Percentiles rank a stretch among this genome's conserved stretches.
Evolutionary conservation across 179 eudicot species (phyloP).

Genomic region (Drosera spatulata): DNA sequence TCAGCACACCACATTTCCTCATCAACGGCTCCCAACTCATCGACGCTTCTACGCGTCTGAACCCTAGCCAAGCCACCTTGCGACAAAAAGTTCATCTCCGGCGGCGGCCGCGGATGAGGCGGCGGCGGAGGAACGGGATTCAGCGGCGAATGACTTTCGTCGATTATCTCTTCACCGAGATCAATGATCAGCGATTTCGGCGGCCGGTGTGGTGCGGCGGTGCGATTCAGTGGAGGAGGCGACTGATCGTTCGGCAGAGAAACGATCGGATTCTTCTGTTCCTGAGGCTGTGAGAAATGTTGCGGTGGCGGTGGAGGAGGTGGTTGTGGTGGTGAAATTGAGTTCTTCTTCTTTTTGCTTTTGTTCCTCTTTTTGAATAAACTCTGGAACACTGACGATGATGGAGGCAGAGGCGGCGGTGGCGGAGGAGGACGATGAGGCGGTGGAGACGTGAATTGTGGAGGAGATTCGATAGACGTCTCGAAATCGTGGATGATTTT

Average conservation of each 20-base stretch:
- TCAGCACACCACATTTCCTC: slow-evolving; percentile 4
- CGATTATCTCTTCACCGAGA: slow-evolving; percentile 11
- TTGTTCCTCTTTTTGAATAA: slow-evolving; percentile 32
- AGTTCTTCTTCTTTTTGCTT: slow-evolving; percentile 44
- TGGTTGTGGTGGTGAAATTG: slow-evolving; percentile 25
- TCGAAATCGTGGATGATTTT: slow-evolving; percentile 16
- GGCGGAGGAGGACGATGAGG: slow-evolving; percentile 15
- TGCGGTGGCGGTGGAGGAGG: slow-evolving; percentile 21
- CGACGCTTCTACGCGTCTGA: slow-evolving; percentile 29
- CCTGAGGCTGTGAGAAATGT: background rate
- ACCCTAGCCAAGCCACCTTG: slow-evolving; percentile 21
- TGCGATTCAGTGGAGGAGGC: slow-evolving; percentile 4
- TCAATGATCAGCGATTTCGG: background rate
- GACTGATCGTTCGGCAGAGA: slow-evolving; percentile 10
- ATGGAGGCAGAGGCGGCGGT: slow-evolving; percentile 31
- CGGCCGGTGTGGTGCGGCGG: too few relatives aligned
- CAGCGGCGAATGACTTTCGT: slow-evolving; percentile 24
- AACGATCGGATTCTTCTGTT: slow-evolving; percentile 6
- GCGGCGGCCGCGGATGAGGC: slow-evolving; percentile 13
- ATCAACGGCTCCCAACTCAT: slow-evolving; percentile 29
- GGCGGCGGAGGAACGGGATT: slow-evolving; percentile 29
- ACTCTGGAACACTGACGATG: slow-evolving; percentile 23
- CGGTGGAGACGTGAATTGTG: slow-evolving; percentile 17
- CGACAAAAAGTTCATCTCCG: slow-evolving; percentile 19
- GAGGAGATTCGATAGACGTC: slow-evolving; percentile 9